Percentiles rank a stretch among this genome's conserved stretches.
phyloP scores from a whole-genome alignment of 306 rosid species.

The Vigna reflexopilosa region DNA sequence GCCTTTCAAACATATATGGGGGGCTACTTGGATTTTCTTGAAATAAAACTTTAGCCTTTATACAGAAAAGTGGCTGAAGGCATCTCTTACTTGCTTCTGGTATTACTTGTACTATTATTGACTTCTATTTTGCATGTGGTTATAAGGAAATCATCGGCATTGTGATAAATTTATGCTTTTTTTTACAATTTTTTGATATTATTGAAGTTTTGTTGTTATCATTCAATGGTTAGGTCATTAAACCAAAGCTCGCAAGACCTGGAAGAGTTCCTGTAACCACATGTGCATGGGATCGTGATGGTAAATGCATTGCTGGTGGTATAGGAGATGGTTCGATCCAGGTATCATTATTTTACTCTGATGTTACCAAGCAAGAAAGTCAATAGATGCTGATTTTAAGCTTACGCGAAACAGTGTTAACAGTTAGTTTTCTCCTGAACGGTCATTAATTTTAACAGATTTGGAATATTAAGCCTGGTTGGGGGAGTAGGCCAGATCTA shows the following conservation, averaged over 20 bases:
- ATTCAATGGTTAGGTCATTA: conserved; percentile 75
- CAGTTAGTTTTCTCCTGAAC: conserved; percentile 29
- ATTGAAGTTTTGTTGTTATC: conserved; percentile 32
- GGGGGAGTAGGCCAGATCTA: conserved; percentile 97
- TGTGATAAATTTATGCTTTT: conserved; percentile 17
- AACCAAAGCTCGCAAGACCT: conserved; percentile 89
- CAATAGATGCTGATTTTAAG: conserved; percentile 20
- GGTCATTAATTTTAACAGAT: conserved; percentile 55
- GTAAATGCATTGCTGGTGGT: conserved; percentile 90
- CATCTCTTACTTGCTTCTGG: background rate
- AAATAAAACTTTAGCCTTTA: background rate
- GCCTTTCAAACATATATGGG: background rate
- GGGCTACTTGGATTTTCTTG: conserved; percentile 13
- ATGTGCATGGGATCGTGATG: conserved; percentile 89
- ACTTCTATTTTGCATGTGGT: background rate
- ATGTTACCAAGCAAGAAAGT: conserved; percentile 12
- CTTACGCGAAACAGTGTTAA: background rate
- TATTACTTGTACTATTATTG: conserved; percentile 17
- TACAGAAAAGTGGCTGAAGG: background rate
- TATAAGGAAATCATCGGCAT: conserved; percentile 29
- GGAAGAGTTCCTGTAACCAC: conserved; percentile 95
- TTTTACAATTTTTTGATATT: conserved; percentile 32
- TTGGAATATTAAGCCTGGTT: conserved; percentile 92
- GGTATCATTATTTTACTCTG: conserved; percentile 52
- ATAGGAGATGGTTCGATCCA: conserved; percentile 96